Evolutionary conservation across 352 stramenopile species (phyloP).

Genomic region (Pythium pyrilobum): DNA sequence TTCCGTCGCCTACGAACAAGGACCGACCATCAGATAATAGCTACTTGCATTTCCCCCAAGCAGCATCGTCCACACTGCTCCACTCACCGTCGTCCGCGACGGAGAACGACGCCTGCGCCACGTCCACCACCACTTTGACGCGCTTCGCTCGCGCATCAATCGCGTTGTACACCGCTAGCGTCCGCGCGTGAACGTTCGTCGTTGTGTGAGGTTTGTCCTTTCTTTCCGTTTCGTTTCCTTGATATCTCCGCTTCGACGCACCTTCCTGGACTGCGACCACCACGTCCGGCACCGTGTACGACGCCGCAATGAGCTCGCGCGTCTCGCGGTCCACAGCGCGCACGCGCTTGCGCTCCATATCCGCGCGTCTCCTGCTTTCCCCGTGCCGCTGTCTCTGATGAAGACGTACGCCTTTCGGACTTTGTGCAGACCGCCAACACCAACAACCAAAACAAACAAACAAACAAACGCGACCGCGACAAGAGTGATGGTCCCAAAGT

Average conservation of each 20-base stretch:
- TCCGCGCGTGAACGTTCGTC: background rate
- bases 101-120: constrained; percentile 44
- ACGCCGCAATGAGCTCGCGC: constrained; percentile 41
- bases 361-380: background rate
- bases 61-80: background rate
- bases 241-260: constrained; percentile 11
- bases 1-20: constrained; percentile 45
- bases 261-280: constrained; percentile 62
- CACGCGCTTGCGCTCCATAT: background rate
- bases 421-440: background rate
- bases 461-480: no score
- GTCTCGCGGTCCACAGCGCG: constrained; percentile 13
- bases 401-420: background rate
- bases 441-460: background rate
- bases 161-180: constrained; percentile 65
- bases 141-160: constrained; percentile 51
- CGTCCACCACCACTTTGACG: constrained; percentile 43
- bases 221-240: no score
- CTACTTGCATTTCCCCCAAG: background rate
- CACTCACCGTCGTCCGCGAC: constrained; percentile 60
- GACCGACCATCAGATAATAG: background rate
- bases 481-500: constrained; percentile 11
- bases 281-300: constrained; percentile 56
- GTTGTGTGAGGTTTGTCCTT: no score
- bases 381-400: background rate